Base-by-base conservation (phyloP, 345 rosid genomes). In the Kandelia obovata region DNA sequence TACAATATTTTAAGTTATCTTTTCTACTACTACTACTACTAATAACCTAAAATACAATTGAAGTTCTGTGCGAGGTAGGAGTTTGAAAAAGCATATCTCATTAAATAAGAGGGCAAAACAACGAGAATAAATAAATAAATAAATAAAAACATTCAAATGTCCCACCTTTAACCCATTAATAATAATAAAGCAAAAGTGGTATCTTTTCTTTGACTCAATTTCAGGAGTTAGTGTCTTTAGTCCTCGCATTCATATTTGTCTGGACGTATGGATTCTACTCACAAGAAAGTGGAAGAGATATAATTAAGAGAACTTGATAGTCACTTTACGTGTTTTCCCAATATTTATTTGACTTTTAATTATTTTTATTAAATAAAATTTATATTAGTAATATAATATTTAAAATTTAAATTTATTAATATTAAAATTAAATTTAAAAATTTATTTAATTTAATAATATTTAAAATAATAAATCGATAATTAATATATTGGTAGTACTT, bases 61-160 rank as follows among this genome's bases (percentile, higher is more conserved):
- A 65, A 61, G 60, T 57, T 78, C 69, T 72, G 35, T 61, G 37
- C 8, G 68, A 10, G 69, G 66, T 67, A 30, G 58, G 60, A 47
- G 46, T 21, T 21, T 27, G 32, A 35, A 58, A 65, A 65, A 65
- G 64, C 20, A 43, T 25, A 61, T 65, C 72, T 61, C 75, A 53
- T 68, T 68, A 58, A 31, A 7, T 21, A 20, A 55, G 59, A 9
- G 15, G 28, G 11, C 28, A 55, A 43, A 56, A 25, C 15, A 56
- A 43, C 17, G 10, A 56, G 34, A 16, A 35, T 17, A 10, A 0
- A 2, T 6, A 53, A 26, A 71, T 58, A 62, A 16, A 35, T 17
- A 10, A 0, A 2, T 6, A 53, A 26, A 71, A 63, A 62, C 67
- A 43, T 64, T 61, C 59, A 58, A 69, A 51, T 30, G 32, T 23